Conservation (phyloP, 2,329 filamentous ascomycete genomes). For the Arthrobotrys conoides region DNA sequence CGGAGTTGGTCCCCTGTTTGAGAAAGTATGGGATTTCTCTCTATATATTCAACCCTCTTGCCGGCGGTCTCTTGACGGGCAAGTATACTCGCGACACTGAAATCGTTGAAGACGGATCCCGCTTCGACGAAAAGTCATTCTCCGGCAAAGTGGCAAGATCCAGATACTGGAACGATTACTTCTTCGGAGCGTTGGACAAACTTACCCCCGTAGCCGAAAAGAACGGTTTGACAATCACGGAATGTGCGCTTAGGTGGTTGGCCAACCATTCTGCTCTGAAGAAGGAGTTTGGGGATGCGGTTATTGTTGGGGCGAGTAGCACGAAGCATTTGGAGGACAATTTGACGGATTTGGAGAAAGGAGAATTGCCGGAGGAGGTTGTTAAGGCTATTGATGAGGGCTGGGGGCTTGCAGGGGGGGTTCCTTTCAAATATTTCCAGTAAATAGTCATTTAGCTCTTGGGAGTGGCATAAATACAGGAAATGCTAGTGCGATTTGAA, state of each 20-base stretch:
- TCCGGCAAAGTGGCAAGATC: constrained; percentile 74
- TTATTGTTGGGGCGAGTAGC: constrained; percentile 75
- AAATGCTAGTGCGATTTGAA: too few species aligned
- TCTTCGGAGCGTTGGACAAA: constrained; percentile 77
- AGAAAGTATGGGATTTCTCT: constrained; percentile 82
- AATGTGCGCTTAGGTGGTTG: constrained; percentile 81
- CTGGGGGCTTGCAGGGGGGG: constrained; percentile 74
- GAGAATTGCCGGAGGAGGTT: constrained; percentile 83
- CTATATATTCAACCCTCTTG: constrained; percentile 85
- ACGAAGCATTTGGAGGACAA: constrained; percentile 74
- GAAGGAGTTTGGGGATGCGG: constrained; percentile 70
- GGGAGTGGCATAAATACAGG: too few species aligned
- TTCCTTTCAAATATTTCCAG: constrained; percentile 53
- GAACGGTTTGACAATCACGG: constrained; percentile 78
- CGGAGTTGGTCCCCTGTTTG: constrained; percentile 80
- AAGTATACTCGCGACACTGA: constrained; percentile 76
- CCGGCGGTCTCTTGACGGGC: constrained; percentile 83
- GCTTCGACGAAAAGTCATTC: constrained; percentile 73
- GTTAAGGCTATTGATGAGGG: constrained; percentile 81
- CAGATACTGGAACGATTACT: constrained; percentile 80
- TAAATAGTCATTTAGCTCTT: not conserved
- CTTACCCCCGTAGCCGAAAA: constrained; percentile 78
- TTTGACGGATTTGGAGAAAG: constrained; percentile 74
- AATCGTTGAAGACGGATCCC: constrained; percentile 60
- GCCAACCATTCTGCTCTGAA: constrained; percentile 77